Evolutionary conservation across 345 rosid genomes (phyloP).

Genomic region (Heritiera fomes): DNA sequence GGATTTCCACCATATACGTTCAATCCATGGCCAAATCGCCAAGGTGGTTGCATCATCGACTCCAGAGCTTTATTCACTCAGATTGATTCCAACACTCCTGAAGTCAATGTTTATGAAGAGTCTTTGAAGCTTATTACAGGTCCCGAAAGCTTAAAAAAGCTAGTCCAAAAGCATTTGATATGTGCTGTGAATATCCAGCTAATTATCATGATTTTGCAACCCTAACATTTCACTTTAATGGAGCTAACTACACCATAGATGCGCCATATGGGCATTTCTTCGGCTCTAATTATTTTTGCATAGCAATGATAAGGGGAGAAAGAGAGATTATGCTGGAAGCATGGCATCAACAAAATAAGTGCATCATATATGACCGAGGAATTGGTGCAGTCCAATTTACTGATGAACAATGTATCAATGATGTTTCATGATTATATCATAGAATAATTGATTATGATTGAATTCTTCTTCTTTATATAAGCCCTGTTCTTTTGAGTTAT

Average conservation of each 20-base stretch:
- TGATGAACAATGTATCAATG: not conserved
- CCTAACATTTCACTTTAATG: slow-evolving; percentile 24
- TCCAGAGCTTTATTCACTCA: slow-evolving; percentile 11
- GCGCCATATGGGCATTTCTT: not conserved
- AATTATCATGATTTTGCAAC: not conserved
- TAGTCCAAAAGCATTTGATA: not conserved
- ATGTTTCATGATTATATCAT: no score
- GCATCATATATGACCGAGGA: not conserved
- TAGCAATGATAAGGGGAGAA: not conserved
- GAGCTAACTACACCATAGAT: not conserved
- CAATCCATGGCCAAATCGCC: not conserved
- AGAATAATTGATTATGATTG: no score
- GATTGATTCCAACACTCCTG: not conserved
- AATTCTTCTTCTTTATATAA: no score
- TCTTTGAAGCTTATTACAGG: slow-evolving; percentile 7
- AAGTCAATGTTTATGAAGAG: slow-evolving; percentile 7
- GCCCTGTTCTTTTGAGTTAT: no score
- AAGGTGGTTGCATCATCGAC: slow-evolving; percentile 24
- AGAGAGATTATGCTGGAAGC: not conserved
- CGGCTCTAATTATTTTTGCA: not conserved
- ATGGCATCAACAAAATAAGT: not conserved
- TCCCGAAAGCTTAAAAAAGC: not conserved
- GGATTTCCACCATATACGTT: not conserved
- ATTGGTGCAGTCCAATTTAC: not conserved
- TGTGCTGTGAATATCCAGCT: not conserved